Evolutionary conservation across 805 yeast species (phyloP), one percentile per base, ranked within the genome.

Genomic region (Yarrowia keelungensis): DNA sequence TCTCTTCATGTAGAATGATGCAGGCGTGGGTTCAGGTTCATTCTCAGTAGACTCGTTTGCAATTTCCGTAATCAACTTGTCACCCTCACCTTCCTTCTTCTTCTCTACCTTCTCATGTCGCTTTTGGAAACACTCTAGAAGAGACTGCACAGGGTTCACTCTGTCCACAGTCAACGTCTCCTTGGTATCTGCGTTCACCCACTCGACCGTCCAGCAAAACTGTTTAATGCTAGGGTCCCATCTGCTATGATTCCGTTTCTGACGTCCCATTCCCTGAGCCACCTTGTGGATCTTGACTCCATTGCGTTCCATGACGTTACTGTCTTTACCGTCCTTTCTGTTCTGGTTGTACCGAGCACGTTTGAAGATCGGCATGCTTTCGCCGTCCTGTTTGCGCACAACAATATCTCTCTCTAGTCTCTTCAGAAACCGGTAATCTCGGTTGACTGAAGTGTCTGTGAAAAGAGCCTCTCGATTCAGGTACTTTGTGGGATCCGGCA

Each of bases 201-300:
- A 89, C 75, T 92, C 97, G 0, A 92, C 78, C 0, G 96, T 88
- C 97, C 97, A 92, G 16, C 84, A 84, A 75, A 84, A 91, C 8
- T 83, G 76, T 65, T 87, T 85, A 70, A 81, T 78, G 70, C 83
- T 83, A 75, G 86, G 85, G 75, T 91, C 93, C 83, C 86, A 90
- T 3, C 87, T 87, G 0, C 92, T 84, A 72, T 86, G 88, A 75
- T 92, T 92, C 69, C 81, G 76, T 5, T 75, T 74, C 2, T 90
- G 81, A 58, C 97, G 78, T 16, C 87, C 83, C 96, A 92, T 90
- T 0, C 95, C 97, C 26, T 79, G 79, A 0, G 97, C 96, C 32
- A 89, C 75, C 39, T 82, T 79, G 35, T 83, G 79, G 38, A 92
- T 86, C 61, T 85, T 79, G 2, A 90, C 93, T 45, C 93, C 94